Evolutionary conservation across 1,284 basidiomycete genomes (phyloP), one percentile per base, ranked within the genome.

Genomic region (Malassezia dermatis): DNA sequence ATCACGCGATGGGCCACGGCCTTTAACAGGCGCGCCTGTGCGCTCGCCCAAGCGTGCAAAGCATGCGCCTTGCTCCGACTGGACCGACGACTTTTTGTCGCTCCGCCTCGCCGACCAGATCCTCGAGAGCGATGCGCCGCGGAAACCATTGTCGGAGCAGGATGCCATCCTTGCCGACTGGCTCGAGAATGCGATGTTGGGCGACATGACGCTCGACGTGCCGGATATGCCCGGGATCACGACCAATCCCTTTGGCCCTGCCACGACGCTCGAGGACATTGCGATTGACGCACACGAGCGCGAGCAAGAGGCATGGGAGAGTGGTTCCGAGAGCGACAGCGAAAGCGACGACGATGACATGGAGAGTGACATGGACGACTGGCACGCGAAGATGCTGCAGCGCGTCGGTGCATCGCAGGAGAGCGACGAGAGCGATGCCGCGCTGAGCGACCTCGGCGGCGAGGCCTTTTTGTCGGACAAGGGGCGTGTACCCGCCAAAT

Each of bases 91-190:
- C 24, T 56, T 56, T 28, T n/a, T 56, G 41, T 40, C 47, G 28
- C 42, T 56, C 10, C 28, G 35, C 2, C 12, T 45, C 7, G 24
- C 34, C 4, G 47, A 37, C 24, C 51, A 58, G 23, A 39, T 58
- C 27, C 17, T 58, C 12, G 19, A 19, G 30, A 48, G 34, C 15
- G 24, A 23, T 6, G 10, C 39, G 23, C n/a, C 23, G 0, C 28
- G 57, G 31, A 58, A 51, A 24, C 60, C 59, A 12, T 56, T 63
- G 32, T 56, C 53, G 1, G 54, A 64, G 19, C 56, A 72, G 26
- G 68, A 64, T 15, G 68, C 65, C 7, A 62, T 71, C 17, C 42
- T 72, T n/a, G 64, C 60, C 15, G 69, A 72, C 32, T 72, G 70
- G 54, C 66, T 71, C 55, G 60, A 64, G 48, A 72, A 72, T 55